These are phyloP conservation scores for Pseudohyphozyma bogoriensis DNA, from an alignment of 768 basidiomycete species.

Conservation along the genomic window DNA sequence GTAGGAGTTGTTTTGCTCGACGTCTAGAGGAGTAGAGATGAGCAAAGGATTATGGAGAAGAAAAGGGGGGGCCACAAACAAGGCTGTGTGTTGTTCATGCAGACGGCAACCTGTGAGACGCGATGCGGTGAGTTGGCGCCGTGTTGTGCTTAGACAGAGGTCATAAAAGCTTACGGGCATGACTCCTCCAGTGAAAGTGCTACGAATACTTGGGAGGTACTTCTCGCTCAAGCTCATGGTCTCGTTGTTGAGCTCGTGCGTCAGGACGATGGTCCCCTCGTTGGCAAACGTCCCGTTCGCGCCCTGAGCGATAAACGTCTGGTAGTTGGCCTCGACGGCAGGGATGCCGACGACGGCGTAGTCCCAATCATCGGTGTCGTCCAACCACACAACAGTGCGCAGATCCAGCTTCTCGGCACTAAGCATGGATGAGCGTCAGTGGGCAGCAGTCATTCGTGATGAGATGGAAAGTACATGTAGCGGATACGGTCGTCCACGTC, in stretches of 20 bases:
- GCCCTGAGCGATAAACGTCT: constrained; percentile 28
- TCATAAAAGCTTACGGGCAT: constrained; percentile 26
- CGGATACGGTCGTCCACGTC: constrained; percentile 34
- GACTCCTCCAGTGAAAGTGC: constrained; percentile 32
- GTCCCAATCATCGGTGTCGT: constrained; percentile 12
- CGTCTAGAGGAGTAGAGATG: constrained; percentile 35
- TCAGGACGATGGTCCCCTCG: constrained; percentile 31
- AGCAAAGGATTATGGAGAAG: constrained; percentile 15
- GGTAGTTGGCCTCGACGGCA: constrained; percentile 35
- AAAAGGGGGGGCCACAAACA: too few species aligned
- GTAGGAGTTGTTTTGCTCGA: constrained; percentile 21
- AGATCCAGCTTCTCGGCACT: too few species aligned
- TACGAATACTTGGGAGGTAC: constrained; percentile 33
- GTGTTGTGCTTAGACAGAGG: too few species aligned
- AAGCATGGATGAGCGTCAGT: neutral
- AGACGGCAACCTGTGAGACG: constrained; percentile 27
- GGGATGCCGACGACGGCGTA: neutral
- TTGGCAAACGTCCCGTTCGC: constrained; percentile 33
- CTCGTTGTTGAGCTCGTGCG: constrained; percentile 31
- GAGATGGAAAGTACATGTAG: neutral
- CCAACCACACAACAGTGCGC: too few species aligned
- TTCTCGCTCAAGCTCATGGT: constrained; percentile 35
- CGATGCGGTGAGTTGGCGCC: too few species aligned
- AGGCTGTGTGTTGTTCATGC: constrained; percentile 35
- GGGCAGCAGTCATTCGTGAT: neutral